Evolutionary conservation across 305 asterid genomes (phyloP), one percentile per base, ranked within the genome.

Genomic region (Fraxinus angustifolia): DNA sequence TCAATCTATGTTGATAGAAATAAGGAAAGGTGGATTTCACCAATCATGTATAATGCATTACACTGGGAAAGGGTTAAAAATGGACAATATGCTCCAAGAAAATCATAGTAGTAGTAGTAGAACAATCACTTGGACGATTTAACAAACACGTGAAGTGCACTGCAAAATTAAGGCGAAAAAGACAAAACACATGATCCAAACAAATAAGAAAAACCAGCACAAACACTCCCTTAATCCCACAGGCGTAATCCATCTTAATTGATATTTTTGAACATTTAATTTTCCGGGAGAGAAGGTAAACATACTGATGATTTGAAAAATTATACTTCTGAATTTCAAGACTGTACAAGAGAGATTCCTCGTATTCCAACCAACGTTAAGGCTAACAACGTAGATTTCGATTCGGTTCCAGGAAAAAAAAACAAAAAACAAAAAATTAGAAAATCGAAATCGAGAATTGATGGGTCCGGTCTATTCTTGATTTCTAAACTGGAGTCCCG

Each of bases 81-180:
- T 62, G 26, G 60, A 75, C 77, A 72, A 58, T 1, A 53, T 19
- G 7, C 30, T 19, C 8, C 17, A 67, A 36, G 68, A 62, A 26
- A 62, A 72, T 72, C 58, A 48, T 35, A 2, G 10, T 12, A 38
- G 68, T 12, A 38, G 68, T 17, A 72, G 75, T 75, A 79, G 71
- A 65, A 19, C 10, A 42, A 30, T 65, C 80, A 19, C 8, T 23
- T 11, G 73, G 14, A 75, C 84, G 10, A 77, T 82, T 77, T 67
- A 40, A 56, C 87, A 82, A 82, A 84, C 86, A 86, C 78, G 58
- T 84, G 72, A 84, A 68, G 78, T 74, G 86, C 86, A 70, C 50
- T 3, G 1, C 0, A 10, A 28, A 11, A n/a, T 31, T 73, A n/a
- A 34, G n/a, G 26, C 6, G 30, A 2, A 6, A 3, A 5, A 0